Conservation (phyloP, 257 asterid species). For the Gentiana dahurica region DNA sequence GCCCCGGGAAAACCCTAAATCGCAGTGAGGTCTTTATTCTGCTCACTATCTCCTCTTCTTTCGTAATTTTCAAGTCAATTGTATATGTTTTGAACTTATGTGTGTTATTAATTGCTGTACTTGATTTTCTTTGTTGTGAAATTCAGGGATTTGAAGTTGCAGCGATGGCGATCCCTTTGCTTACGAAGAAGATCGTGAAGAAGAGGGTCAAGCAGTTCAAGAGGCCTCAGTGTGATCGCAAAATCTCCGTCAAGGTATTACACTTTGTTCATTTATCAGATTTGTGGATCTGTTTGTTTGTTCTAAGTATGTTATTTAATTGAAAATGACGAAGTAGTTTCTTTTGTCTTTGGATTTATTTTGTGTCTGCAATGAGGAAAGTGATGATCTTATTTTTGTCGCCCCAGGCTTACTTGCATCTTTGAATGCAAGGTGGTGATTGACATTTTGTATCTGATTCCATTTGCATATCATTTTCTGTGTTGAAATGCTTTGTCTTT, state of each 20-base stretch:
- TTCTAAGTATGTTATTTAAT: background rate
- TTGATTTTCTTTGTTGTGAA: background rate
- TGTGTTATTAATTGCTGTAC: background rate
- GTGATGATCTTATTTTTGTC: conserved; percentile 29
- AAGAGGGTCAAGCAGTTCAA: conserved; percentile 26
- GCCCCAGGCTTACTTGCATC: conserved; percentile 45
- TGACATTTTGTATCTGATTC: conserved; percentile 27
- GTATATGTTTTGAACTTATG: too few species aligned
- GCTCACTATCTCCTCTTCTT: too few species aligned
- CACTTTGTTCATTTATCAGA: too few species aligned
- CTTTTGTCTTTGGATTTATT: too few species aligned
- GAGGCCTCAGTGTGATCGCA: conserved; percentile 31
- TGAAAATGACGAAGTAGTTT: background rate
- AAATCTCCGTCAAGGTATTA: conserved; percentile 24
- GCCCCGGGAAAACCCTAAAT: conserved; percentile 11
- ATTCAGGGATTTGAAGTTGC: conserved; percentile 1
- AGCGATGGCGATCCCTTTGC: conserved; percentile 24
- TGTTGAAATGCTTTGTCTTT: background rate
- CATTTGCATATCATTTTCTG: background rate
- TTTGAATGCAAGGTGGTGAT: conserved; percentile 30
- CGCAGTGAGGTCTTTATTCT: background rate
- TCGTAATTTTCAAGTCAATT: too few species aligned
- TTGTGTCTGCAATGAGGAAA: conserved; percentile 1
- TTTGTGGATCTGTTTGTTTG: too few species aligned
- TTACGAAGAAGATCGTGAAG: conserved; percentile 25